Evolutionary conservation across 352 stramenopile species (phyloP), one percentile per base, ranked within the genome.

Genomic region (Elongisporangium anandrum): DNA sequence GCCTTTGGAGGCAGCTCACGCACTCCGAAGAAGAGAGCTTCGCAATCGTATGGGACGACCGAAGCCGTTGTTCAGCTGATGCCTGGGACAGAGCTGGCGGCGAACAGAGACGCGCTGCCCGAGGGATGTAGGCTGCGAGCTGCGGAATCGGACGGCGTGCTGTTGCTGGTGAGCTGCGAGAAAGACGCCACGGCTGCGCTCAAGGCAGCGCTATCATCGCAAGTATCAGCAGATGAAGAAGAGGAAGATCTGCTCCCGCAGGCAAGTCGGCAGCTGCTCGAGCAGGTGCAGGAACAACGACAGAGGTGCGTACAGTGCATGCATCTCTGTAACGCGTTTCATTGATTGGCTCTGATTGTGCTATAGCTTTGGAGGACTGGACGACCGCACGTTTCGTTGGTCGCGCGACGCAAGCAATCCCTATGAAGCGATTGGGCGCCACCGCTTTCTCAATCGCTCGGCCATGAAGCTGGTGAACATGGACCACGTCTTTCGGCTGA

Each of bases 401-500:
- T 77, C 82, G 39, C 80, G 82, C 4, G 63, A 56, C 49, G 61
- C 52, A 5, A 73, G 70, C 22, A 94, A 94, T 48, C 56, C 59
- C 13, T 92, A 75, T 20, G 82, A 94, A 59, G 47, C 57, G 12
- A 49, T 94, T 17, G 85, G 85, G 2, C 73, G 72, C 54, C 65
- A 76, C 56, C 74, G 63, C 6, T 94, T 94, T 39, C 60, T 94
- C 55, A 92, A 92, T 51, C 81, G 85, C 16, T 90, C 85, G 34
- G 85, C 85, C 3, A 89, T 94, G 79, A 94, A 94, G 56, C 66
- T 94, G 50, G 85, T 77, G 52, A 82, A 88, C 24, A 60, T 94
- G 51, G 81, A 94, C 57, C 66, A 82, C 51, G 56, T 90, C 10
- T 89, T 91, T 39, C 19, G 65, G 9, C 88, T 69, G 68, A 90